phyloP scores from a whole-genome alignment of 306 rosid genomes.

The Sophora flavescens region DNA sequence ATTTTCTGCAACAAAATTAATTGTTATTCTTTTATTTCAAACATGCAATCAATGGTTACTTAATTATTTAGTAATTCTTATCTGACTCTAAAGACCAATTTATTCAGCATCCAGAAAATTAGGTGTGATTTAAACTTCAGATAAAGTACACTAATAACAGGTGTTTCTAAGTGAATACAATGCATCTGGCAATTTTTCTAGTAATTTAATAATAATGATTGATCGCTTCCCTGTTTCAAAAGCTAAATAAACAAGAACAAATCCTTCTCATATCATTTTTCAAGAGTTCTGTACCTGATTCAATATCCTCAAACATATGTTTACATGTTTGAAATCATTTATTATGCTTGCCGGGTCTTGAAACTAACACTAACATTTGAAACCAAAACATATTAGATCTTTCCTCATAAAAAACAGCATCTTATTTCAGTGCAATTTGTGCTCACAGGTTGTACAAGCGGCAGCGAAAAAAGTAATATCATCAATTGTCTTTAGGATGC shows the following conservation, averaged over 20 bases:
- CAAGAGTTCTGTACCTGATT: conserved; percentile 29
- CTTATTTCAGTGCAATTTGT: conserved; percentile 15
- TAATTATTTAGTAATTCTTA: conserved; percentile 20
- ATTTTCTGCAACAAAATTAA: conserved; percentile 63
- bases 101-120: conserved; percentile 33
- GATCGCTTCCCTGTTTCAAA: conserved; percentile 7
- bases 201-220: neutral
- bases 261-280: neutral
- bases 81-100: conserved; percentile 16
- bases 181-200: neutral
- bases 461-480: neutral
- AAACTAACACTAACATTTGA: conserved; percentile 31
- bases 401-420: conserved; percentile 30
- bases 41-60: conserved; percentile 36
- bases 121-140: neutral
- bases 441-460: neutral
- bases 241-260: conserved; percentile 1
- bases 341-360: conserved; percentile 1
- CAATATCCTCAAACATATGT: neutral
- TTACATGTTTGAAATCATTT: neutral
- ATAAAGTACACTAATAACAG: conserved; percentile 25
- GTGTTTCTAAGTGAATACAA: conserved; percentile 10
- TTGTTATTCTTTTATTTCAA: conserved; percentile 29
- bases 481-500: conserved; percentile 1
- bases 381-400: conserved; percentile 4